A percentile compares a stretch with the other conserved stretches of the same genome.
These are phyloP conservation scores for Drechslerella coelobrocha DNA, from an alignment of 2,329 filamentous ascomycete species.

Conservation along the genomic window DNA sequence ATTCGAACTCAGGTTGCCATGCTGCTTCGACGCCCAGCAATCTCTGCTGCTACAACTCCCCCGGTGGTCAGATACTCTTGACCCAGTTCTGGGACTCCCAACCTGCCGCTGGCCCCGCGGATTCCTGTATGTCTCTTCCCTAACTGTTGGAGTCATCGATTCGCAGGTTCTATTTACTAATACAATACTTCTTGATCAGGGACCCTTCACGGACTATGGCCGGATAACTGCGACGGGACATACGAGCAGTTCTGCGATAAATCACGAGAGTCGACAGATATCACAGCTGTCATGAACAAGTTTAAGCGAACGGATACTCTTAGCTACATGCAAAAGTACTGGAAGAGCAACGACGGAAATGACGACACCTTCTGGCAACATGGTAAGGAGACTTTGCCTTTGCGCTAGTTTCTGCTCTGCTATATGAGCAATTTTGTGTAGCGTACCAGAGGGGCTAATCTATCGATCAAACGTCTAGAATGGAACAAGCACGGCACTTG, in stretches of 20 bases:
- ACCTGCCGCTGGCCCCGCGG: constrained; percentile 69
- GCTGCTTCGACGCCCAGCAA: constrained; percentile 68
- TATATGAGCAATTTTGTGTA: neutral
- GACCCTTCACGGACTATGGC: constrained; percentile 59
- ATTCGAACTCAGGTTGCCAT: constrained; percentile 63
- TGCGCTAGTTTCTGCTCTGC: neutral
- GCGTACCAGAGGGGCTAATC: neutral
- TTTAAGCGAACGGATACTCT: constrained; percentile 66
- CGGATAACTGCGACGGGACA: constrained; percentile 72
- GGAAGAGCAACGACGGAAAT: constrained; percentile 72
- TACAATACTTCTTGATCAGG: constrained; percentile 25
- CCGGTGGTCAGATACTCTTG: constrained; percentile 73
- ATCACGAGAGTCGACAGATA: constrained; percentile 69
- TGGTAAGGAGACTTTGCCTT: constrained; percentile 59
- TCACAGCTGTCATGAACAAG: constrained; percentile 67
- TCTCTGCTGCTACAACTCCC: constrained; percentile 76
- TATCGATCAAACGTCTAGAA: constrained; percentile 30
- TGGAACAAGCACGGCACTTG: constrained; percentile 74
- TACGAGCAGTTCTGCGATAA: constrained; percentile 68
- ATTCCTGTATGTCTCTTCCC: constrained; percentile 78
- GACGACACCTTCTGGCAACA: constrained; percentile 74
- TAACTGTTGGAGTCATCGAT: constrained; percentile 60
- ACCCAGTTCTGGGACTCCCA: constrained; percentile 80
- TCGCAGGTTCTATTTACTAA: constrained; percentile 13
- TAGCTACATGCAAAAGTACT: constrained; percentile 72